Base-by-base conservation (phyloP, 305 asterid genomes). In the Fraxinus sp. region DNA sequence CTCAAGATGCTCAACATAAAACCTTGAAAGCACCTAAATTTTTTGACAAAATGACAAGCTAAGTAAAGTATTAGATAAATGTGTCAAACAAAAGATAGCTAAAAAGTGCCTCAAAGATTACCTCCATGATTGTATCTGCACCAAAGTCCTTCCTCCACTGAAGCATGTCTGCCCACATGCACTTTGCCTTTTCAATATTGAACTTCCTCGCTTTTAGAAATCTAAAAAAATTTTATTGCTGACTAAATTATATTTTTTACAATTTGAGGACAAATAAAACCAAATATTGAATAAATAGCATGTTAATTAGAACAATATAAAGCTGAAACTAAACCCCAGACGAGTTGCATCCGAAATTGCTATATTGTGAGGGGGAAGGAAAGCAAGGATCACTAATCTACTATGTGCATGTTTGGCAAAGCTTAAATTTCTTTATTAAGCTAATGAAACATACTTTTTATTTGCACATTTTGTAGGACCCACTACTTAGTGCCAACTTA, bases 121-220 rank as follows among this genome's bases (percentile, higher is more conserved):
- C 98, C 97, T 94, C 89, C 86, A 89, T 80, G 59, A 94, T 92
- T 28, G 88, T 88, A 81, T 94, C 97, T 49, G 94, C 82, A 26
- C 93, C 94, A 57, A 91, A 94, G 20, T 85, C 88, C 75, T 80
- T 84, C 82, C 98, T 92, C 98, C 98, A 94, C 80, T 86, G 92
- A 36, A 92, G 93, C 98, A 93, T 94, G 87, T 88, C 87, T 46
- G 88, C 95, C 98, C 98, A 94, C 98, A 94, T 90, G 79, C 77
- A n/a, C 86, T 91, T 93, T 22, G 97, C 89, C 80, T 88, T 91
- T 46, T 86, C 89, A 79, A 87, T 85, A 83, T 91, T 86, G 82
- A 87, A 93, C 89, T 92, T 93, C 85, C 97, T 89, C 70, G 98
- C 98, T 89, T 89, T 94, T 79, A 94, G 83, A 83, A 94, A 93